Evolutionary conservation across 176 grass and related monocot genomes (phyloP), one percentile per base, ranked within the genome.

Genomic region (Raddia distichophylla): DNA sequence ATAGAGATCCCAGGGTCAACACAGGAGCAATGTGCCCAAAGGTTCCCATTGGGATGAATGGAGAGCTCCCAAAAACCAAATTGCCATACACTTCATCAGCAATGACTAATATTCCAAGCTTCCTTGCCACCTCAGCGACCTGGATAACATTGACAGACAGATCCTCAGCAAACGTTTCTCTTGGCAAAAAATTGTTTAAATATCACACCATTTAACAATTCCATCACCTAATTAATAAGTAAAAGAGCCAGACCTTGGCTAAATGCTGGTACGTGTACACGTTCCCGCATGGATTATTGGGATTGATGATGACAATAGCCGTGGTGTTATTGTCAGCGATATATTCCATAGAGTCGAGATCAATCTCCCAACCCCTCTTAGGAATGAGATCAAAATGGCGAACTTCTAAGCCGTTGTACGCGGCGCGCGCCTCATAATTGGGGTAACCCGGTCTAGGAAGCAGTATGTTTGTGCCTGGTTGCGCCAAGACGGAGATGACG

Each of bases 41-140:
- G 13, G 68, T 20, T 4, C 85, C 91, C 91, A 94, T 94, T 1
- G 91, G 86, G 5, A 88, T 61, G 27, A 94, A 94, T 0, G 80
- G 83, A 42, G 77, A 63, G 4, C 14, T 74, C 19, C 91, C 91
- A 45, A 88, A 83, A 51, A 84, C 62, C 52, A 91, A 47, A 22
- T 90, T 84, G 12, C 63, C 82, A 54, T 94, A 94, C 7, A 94
- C 91, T 75, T 94, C 91, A 53, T 94, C 91, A 3, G 91, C 64
- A 42, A 94, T 94, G 13, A 94, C 60, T 7, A 90, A 59, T 68
- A 90, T 91, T 27, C 91, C 83, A 57, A 94, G 86, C 74, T 78
- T 83, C 48, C 83, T 88, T 42, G 91, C 88, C 18, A 75, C 77
- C 55, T 88, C 83, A 0, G 88, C 85, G 18, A 94, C 80, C 88